These are phyloP conservation scores for Sugiyamaella americana DNA, from an alignment of 805 yeast genomes.

Conservation along the genomic window DNA sequence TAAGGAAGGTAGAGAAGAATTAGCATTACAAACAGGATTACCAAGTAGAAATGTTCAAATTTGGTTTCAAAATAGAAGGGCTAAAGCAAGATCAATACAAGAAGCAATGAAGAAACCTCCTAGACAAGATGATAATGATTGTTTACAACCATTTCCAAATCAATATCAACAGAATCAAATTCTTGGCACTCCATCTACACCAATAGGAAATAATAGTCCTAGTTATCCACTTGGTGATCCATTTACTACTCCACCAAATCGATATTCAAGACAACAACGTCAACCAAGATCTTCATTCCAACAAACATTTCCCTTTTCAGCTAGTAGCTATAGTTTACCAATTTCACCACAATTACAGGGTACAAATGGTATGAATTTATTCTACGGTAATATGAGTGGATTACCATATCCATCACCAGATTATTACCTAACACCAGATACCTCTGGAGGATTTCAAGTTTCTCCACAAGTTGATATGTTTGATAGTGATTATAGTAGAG, in stretches of 20 bases:
- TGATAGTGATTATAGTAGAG: neutral
- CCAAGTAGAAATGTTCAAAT: conserved; percentile 82
- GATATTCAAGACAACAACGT: neutral
- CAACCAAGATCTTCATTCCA: neutral
- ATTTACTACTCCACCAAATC: neutral
- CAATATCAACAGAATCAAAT: neutral
- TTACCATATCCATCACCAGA: neutral
- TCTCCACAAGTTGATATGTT: neutral
- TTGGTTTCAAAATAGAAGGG: conserved; percentile 88
- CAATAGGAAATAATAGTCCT: neutral
- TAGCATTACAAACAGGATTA: conserved; percentile 68
- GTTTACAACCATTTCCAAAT: neutral
- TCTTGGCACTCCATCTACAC: neutral
- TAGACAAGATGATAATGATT: neutral
- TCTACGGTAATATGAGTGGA: neutral
- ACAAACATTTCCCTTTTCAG: neutral
- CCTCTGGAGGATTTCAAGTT: neutral
- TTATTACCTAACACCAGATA: neutral
- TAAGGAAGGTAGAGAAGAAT: conserved; percentile 60
- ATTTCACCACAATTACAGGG: neutral
- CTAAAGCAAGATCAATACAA: conserved; percentile 36
- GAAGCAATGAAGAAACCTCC: conserved; percentile 1
- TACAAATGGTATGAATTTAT: neutral
- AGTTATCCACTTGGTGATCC: neutral
- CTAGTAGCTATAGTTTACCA: neutral